phyloP scores from a whole-genome alignment of 2,329 filamentous ascomycete genomes.

The Sporothrix phasma region DNA sequence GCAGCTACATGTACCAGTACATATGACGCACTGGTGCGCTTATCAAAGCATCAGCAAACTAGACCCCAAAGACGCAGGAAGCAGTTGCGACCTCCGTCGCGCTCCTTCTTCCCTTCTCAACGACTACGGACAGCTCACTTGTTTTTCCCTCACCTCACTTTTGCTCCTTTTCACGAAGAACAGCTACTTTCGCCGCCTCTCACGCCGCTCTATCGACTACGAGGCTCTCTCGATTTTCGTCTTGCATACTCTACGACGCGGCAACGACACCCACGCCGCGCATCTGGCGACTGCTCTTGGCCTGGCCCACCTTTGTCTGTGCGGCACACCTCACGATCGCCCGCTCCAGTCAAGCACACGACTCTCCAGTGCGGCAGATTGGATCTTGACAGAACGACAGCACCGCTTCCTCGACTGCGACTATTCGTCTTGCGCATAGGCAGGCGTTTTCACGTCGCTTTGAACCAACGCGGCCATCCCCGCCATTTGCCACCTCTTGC shows the following conservation, averaged over 20 bases:
- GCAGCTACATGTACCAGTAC: not conserved
- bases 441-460: not conserved
- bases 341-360: not conserved
- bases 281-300: not conserved
- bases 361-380: not conserved
- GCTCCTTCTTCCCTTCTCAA: not conserved
- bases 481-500: not conserved
- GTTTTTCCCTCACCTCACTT: not conserved
- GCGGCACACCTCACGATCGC: not conserved
- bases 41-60: constrained; percentile 12
- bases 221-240: not conserved
- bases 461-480: not conserved
- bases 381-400: not conserved
- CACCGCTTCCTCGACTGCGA: not conserved
- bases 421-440: not conserved
- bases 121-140: not conserved
- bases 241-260: not conserved
- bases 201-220: not conserved
- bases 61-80: constrained; percentile 1
- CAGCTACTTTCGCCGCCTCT: not conserved
- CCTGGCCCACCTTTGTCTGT: constrained; percentile 4
- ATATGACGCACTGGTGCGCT: constrained; percentile 6
- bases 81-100: constrained; percentile 2
- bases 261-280: not conserved
- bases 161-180: not conserved